Evolutionary conservation across 768 basidiomycete species (phyloP), one percentile per base, ranked within the genome.

Genomic region (Tulasnella sp.): DNA sequence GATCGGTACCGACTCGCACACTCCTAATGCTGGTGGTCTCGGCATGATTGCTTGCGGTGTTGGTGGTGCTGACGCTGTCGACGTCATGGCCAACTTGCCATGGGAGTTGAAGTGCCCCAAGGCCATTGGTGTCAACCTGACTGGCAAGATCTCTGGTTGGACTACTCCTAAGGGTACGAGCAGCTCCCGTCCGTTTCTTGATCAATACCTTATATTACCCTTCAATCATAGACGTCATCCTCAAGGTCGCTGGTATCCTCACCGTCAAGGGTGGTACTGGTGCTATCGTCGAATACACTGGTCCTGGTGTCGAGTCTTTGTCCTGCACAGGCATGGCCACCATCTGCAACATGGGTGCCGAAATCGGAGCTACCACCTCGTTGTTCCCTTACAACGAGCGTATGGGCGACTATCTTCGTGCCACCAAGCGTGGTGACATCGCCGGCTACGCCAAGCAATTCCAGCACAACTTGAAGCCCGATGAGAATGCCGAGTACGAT

Each of bases 41-140:
- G 98, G 97, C 83, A 99, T 99, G 98, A 89, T 98, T 85, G 97
- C 97, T 71, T 97, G 97, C 86, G 98, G 98, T 90, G 98, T 99
- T 82, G 98, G 98, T 84, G 98, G 98, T 88, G 97, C 97, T 75
- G 97, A 99, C 84, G 97, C 98, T 44, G 97, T 99, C 83, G 98
- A 99, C 83, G 98, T 99, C 82, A 99, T 99, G 95, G 96, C 98
- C 84, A 91, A 87, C 82, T 91, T 99, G 84, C 97, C 98, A 85
- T 99, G 98, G 98, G 98, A 99, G 86, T 91, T 99, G 82, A 99
- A 99, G 88, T 97, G 96, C 86, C 98, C 97, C 86, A 99, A 99
- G 91, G 94, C 96, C 83, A 98, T 99, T 82, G 97, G 97, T 88
- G 96, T 99, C 81, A 94, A 97, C 85, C 89, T 99, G 77, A 96